phyloP scores from a whole-genome alignment of 768 basidiomycete species.

The Tremella yokohamensis region DNA sequence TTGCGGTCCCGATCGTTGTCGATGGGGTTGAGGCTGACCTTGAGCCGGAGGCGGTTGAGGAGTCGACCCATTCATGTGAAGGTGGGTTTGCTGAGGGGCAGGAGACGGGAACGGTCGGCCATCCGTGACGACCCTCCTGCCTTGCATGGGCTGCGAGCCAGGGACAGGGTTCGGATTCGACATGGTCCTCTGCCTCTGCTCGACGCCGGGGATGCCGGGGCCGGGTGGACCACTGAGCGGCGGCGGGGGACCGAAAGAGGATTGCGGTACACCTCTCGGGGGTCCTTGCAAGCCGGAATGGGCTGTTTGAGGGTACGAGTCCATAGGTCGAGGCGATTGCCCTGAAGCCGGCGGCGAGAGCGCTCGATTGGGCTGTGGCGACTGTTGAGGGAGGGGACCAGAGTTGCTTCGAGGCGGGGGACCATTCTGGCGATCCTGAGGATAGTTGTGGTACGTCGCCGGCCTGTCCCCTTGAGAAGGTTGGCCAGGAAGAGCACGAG shows the following conservation, averaged over 20 bases:
- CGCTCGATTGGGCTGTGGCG: neutral
- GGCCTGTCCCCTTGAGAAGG: too few species aligned
- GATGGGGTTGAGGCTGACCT: conserved; percentile 16
- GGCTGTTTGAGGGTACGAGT: too few species aligned
- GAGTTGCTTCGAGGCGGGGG: too few species aligned
- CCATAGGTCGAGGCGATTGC: neutral
- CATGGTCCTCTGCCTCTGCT: conserved; percentile 28
- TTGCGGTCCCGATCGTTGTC: conserved; percentile 39
- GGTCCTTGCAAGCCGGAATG: conserved; percentile 20
- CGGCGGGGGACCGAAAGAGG: conserved; percentile 41
- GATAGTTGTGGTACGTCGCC: neutral
- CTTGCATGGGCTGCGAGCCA: conserved; percentile 9
- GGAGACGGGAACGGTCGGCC: conserved; percentile 18
- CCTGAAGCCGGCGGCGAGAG: conserved; percentile 9
- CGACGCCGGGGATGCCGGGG: conserved; percentile 5
- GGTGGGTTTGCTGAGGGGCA: conserved; percentile 3
- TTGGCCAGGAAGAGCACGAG: neutral
- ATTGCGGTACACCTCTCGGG: conserved; percentile 32
- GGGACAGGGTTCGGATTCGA: conserved; percentile 27
- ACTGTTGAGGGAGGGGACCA: too few species aligned
- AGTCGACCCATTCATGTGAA: neutral
- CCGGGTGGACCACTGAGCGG: conserved; percentile 14
- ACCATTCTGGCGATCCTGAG: conserved; percentile 1
- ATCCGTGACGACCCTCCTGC: conserved; percentile 40
- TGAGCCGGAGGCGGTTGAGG: conserved; percentile 2